Conservation (phyloP, 2,329 filamentous ascomycete species). For the Aureobasidium sp. region DNA sequence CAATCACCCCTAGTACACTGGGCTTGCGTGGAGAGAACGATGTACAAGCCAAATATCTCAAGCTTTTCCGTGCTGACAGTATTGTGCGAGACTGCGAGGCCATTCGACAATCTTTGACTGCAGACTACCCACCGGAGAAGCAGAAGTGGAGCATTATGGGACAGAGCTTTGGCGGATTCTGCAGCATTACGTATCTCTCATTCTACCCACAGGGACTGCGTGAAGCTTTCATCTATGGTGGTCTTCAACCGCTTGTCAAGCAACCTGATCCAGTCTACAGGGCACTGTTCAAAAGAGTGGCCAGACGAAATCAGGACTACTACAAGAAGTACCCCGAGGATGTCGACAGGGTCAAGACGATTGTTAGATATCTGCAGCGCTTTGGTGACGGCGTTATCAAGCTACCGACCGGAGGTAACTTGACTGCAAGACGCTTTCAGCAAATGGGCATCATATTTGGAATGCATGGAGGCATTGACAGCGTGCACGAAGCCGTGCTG, state of each 20-base stretch:
- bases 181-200: conserved; percentile 73
- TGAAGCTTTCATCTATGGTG: conserved; percentile 77
- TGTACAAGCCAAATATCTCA: conserved; percentile 71
- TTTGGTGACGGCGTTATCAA: conserved; percentile 49
- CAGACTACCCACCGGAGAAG: conserved; percentile 55
- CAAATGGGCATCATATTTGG: conserved; percentile 74
- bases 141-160: conserved; percentile 80
- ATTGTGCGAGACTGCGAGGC: conserved; percentile 87
- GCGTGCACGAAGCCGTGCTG: conserved; percentile 64
- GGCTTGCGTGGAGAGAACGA: conserved; percentile 51
- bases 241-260: conserved; percentile 67
- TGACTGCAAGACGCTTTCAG: conserved; percentile 68
- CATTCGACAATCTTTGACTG: conserved; percentile 65
- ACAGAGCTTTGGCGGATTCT: conserved; percentile 89
- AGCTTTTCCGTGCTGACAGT: conserved; percentile 78
- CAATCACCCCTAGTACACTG: conserved; percentile 66
- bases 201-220: conserved; percentile 66
- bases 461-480: conserved; percentile 66
- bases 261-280: conserved; percentile 67
- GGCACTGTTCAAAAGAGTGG: conserved; percentile 59
- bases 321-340: conserved; percentile 84
- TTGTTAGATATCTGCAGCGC: conserved; percentile 55
- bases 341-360: conserved; percentile 53
- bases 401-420: conserved; percentile 61
- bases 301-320: conserved; percentile 66